A percentile compares a stretch with the other conserved stretches of the same genome.
phyloP scores from a whole-genome alignment of 805 yeast species.

The Hanseniaspora guilliermondii region DNA sequence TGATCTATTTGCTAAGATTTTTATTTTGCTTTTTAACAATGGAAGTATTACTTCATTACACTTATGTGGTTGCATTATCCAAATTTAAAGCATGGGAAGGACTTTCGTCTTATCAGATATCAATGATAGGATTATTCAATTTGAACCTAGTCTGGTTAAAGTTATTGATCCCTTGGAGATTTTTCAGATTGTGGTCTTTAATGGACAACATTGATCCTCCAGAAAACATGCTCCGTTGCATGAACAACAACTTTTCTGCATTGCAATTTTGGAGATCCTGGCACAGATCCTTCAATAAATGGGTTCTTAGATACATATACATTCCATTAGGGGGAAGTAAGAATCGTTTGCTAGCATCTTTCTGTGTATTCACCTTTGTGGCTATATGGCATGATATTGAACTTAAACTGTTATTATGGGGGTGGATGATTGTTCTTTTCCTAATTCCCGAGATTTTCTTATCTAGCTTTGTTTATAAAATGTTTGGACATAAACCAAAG shows the following conservation, averaged over 20 bases:
- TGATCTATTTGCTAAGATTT: conserved; percentile 56
- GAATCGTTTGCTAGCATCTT: conserved; percentile 58
- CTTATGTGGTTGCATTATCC: conserved; percentile 88
- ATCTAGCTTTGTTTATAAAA: conserved; percentile 33
- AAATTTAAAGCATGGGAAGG: conserved; percentile 82
- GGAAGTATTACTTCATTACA: conserved; percentile 80
- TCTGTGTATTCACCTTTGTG: conserved; percentile 85
- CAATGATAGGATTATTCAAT: conserved; percentile 88
- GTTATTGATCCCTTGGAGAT: conserved; percentile 86
- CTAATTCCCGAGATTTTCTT: conserved; percentile 73
- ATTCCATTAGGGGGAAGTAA: conserved; percentile 80
- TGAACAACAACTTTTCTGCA: conserved; percentile 87
- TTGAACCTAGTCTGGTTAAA: conserved; percentile 88
- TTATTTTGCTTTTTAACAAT: conserved; percentile 63
- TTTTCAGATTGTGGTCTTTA: conserved; percentile 84
- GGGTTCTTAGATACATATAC: conserved; percentile 81
- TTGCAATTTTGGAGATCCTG: conserved; percentile 97
- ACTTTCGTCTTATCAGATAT: conserved; percentile 80
- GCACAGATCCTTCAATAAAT: conserved; percentile 88
- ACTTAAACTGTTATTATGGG: conserved; percentile 78
- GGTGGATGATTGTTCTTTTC: conserved; percentile 83
- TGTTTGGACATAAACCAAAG: conserved; percentile 30
- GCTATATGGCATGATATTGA: conserved; percentile 98
- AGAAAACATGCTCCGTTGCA: conserved; percentile 93
- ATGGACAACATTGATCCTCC: conserved; percentile 93